Evolutionary conservation across 352 stramenopile genomes (phyloP).

Genomic region (Phytophthora pluvialis): DNA sequence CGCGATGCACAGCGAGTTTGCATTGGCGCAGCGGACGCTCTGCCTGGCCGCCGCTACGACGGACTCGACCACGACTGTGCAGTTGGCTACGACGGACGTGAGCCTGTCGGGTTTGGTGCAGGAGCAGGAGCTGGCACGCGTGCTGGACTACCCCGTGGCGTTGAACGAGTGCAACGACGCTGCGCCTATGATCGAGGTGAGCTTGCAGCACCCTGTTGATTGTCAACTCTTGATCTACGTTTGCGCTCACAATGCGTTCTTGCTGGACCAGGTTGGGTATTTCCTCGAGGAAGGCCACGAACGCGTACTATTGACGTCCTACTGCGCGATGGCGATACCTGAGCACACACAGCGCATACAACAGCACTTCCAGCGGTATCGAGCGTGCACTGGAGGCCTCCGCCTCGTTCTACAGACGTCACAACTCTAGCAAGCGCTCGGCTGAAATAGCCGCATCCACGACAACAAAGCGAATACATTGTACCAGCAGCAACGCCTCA

Average conservation of each 20-base stretch:
- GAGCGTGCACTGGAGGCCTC: constrained; percentile 21
- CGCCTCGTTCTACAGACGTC: constrained; percentile 28
- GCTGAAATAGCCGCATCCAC: no score
- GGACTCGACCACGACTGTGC: constrained; percentile 1
- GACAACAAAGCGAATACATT: constrained; percentile 3
- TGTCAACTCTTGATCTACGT: neutral
- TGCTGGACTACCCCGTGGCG: constrained; percentile 72
- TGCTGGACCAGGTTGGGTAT: constrained; percentile 55
- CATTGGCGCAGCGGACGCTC: constrained; percentile 23
- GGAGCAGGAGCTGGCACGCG: constrained; percentile 47
- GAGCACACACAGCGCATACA: constrained; percentile 27
- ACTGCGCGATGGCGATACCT: constrained; percentile 47
- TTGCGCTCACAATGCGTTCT: constrained; percentile 4
- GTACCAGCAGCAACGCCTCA: constrained; percentile 1
- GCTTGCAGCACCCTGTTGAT: neutral
- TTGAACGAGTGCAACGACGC: constrained; percentile 57
- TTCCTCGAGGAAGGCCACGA: constrained; percentile 36
- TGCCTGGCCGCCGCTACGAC: constrained; percentile 16
- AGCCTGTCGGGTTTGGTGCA: constrained; percentile 12
- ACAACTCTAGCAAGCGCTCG: constrained; percentile 16
- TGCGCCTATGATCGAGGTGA: constrained; percentile 70
- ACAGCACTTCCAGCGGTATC: constrained; percentile 57
- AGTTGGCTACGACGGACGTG: neutral
- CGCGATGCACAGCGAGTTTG: constrained; percentile 33
- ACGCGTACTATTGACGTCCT: constrained; percentile 58